Evolutionary conservation across 1,284 basidiomycete genomes (phyloP).

Genomic region (Rhodotorula sp.): DNA sequence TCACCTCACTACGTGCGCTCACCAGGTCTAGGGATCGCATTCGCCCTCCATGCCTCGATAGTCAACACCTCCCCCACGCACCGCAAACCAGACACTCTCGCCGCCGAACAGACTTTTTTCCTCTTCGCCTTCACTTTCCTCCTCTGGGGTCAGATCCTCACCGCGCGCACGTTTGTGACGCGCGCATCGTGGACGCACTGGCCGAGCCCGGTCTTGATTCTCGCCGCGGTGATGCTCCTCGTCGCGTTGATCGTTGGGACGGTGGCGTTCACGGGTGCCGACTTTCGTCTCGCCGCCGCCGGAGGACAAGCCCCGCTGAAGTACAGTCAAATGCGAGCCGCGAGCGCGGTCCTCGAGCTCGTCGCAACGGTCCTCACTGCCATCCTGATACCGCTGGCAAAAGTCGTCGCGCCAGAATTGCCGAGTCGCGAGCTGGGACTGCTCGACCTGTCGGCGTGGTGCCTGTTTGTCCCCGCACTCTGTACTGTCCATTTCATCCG

Average conservation of each 20-base stretch:
- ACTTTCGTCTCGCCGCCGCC: background rate
- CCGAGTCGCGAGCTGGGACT: constrained; percentile 6
- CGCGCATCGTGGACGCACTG: constrained; percentile 6
- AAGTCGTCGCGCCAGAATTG: constrained; percentile 5
- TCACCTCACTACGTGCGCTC: accelerated
- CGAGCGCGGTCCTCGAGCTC: background rate
- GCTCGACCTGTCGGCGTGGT: constrained; percentile 7
- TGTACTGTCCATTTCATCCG: background rate
- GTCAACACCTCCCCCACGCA: background rate
- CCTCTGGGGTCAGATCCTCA: constrained; percentile 5
- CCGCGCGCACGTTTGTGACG: constrained; percentile 6
- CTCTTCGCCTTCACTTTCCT: constrained; percentile 1
- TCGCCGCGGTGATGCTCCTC: constrained; percentile 7
- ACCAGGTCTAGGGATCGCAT: constrained; percentile 13
- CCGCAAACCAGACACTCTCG: background rate
- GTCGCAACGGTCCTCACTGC: background rate
- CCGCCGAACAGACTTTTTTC: constrained; percentile 11
- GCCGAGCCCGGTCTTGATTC: constrained; percentile 8
- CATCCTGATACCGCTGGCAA: constrained; percentile 14
- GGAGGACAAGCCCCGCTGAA: background rate
- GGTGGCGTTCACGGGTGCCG: constrained; percentile 2
- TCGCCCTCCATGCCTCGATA: constrained; percentile 14
- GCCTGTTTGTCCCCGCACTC: constrained; percentile 9
- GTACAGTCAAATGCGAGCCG: constrained; percentile 15
- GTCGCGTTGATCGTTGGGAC: constrained; percentile 10